Conservation (phyloP, 805 yeast genomes). For the Wickerhamomyces alni region DNA sequence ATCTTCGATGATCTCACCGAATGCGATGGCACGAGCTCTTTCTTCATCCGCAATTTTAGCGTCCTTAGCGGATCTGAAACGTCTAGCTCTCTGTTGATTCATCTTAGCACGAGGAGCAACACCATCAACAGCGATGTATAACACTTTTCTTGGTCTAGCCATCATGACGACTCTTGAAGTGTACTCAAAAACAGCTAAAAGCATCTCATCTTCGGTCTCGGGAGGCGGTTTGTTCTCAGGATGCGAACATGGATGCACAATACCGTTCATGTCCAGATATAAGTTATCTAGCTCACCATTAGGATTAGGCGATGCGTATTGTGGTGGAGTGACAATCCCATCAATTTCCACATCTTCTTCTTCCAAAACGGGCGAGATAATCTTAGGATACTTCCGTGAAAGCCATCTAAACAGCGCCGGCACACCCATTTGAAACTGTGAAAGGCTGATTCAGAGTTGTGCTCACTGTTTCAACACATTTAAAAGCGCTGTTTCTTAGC, state of each 20-base stretch:
- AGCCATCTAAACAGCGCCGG: slow-evolving; percentile 98
- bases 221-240: slow-evolving; percentile 97
- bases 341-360: slow-evolving; percentile 54
- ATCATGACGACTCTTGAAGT: slow-evolving; percentile 87
- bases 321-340: slow-evolving; percentile 58
- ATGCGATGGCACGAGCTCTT: slow-evolving; percentile 35
- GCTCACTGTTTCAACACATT: too few relatives aligned
- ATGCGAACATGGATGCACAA: slow-evolving; percentile 98
- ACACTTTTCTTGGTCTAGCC: slow-evolving; percentile 91
- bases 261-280: slow-evolving; percentile 97
- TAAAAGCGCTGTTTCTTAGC: too few relatives aligned
- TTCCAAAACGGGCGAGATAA: slow-evolving; percentile 83
- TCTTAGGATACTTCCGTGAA: slow-evolving; percentile 88
- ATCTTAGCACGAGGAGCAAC: slow-evolving; percentile 98
- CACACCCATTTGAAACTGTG: slow-evolving; percentile 93
- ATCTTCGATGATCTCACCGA: slow-evolving; percentile 68
- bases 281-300: slow-evolving; percentile 94
- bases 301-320: slow-evolving; percentile 74
- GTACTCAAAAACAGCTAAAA: slow-evolving; percentile 85
- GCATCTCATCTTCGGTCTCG: slow-evolving; percentile 94
- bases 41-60: slow-evolving; percentile 76
- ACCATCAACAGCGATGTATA: slow-evolving; percentile 97
- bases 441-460: too few relatives aligned
- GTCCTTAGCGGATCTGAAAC: slow-evolving; percentile 88
- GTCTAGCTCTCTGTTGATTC: slow-evolving; percentile 94